Conservation (phyloP, 352 stramenopile genomes). For the Blastocystis sp. region DNA sequence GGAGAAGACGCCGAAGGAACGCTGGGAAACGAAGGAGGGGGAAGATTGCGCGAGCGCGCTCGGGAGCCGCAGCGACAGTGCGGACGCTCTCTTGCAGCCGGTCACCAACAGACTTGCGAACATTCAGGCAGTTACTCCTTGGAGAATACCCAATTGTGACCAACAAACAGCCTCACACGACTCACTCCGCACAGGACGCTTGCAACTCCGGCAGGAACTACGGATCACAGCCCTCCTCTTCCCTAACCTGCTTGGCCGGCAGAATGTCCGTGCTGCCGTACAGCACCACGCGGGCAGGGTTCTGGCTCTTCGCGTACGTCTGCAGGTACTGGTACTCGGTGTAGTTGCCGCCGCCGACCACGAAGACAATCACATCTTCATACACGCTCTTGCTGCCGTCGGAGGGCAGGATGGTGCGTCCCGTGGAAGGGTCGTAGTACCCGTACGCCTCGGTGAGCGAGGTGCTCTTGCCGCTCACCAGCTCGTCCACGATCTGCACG, state of each 20-base stretch:
- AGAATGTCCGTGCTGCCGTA: slow-evolving; percentile 69
- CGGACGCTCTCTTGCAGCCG: background rate
- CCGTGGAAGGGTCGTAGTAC: slow-evolving; percentile 65
- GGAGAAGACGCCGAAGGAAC: slow-evolving; percentile 66
- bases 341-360: slow-evolving; percentile 83
- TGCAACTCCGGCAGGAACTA: slow-evolving; percentile 68
- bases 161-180: slow-evolving; percentile 32
- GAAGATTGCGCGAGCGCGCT: background rate
- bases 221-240: background rate
- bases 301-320: slow-evolving; percentile 65
- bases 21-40: slow-evolving; percentile 5
- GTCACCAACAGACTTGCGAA: slow-evolving; percentile 11
- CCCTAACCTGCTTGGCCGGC: slow-evolving; percentile 47
- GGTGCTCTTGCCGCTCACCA: slow-evolving; percentile 40
- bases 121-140: background rate
- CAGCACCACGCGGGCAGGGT: slow-evolving; percentile 24
- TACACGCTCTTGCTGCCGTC: slow-evolving; percentile 46
- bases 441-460: slow-evolving; percentile 62
- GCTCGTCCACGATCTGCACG: slow-evolving; percentile 65
- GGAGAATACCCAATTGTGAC: slow-evolving; percentile 10
- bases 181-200: slow-evolving; percentile 46
- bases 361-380: slow-evolving; percentile 80
- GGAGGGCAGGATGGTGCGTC: slow-evolving; percentile 48
- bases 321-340: slow-evolving; percentile 84
- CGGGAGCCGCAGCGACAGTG: background rate